phyloP scores from a whole-genome alignment of 169 alveolate species.

The Besnoitia besnoiti region DNA sequence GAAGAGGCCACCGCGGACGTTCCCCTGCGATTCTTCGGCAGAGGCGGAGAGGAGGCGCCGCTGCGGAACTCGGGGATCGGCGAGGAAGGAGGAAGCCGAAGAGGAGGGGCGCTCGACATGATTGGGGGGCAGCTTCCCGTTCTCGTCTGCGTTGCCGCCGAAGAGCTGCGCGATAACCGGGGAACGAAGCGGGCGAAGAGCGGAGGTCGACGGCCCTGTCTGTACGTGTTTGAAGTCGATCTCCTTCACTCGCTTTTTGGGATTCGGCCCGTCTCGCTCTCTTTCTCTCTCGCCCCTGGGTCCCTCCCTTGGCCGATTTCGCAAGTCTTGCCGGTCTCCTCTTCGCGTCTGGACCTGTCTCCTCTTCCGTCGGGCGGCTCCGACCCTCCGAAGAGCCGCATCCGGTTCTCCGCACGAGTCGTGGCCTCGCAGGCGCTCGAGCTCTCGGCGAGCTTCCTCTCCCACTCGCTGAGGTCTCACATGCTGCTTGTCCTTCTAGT shows the following conservation, averaged over 20 bases:
- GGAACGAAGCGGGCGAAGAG: background rate
- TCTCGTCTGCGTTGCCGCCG: conserved; percentile 7
- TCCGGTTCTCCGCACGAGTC: background rate
- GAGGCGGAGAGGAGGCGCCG: too few relatives aligned
- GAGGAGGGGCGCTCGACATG: background rate
- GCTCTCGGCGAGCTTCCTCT: background rate
- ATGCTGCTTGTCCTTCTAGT: background rate
- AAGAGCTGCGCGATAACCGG: background rate
- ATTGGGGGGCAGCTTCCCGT: background rate
- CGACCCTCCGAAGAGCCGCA: too few relatives aligned
- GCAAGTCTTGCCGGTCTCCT: too few relatives aligned
- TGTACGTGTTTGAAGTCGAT: background rate
- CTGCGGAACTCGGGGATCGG: too few relatives aligned
- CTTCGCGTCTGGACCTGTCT: background rate
- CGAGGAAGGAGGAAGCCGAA: background rate
- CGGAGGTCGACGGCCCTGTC: background rate
- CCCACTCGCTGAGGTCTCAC: background rate
- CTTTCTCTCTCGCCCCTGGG: background rate
- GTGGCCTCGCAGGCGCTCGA: background rate
- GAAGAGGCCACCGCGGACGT: background rate
- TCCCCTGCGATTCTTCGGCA: background rate
- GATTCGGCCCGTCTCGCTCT: background rate
- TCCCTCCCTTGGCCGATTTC: background rate
- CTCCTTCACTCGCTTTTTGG: conserved; percentile 21
- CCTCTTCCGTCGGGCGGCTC: background rate